These are phyloP conservation scores for Viola odorata DNA, from an alignment of 345 rosid genomes.

Conservation along the genomic window DNA sequence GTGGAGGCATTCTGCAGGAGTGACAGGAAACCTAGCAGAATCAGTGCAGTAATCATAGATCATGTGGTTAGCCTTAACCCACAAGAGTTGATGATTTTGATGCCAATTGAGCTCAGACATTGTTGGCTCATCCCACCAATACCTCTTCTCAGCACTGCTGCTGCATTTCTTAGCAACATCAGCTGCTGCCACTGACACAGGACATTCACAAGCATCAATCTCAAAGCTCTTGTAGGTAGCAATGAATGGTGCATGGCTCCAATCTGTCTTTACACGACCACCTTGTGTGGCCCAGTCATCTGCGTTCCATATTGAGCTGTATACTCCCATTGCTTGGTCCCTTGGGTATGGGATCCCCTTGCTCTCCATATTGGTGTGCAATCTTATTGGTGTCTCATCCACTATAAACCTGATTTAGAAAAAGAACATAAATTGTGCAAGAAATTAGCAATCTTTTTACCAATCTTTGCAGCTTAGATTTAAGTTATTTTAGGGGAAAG, in stretches of 20 bases:
- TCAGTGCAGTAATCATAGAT: slow-evolving; percentile 84
- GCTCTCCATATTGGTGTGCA: slow-evolving; percentile 80
- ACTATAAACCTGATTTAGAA: slow-evolving; percentile 58
- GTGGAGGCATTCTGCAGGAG: slow-evolving; percentile 84
- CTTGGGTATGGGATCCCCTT: slow-evolving; percentile 83
- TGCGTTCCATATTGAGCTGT: slow-evolving; percentile 99
- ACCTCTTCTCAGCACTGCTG: slow-evolving; percentile 49
- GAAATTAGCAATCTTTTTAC: too few species aligned
- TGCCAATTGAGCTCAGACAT: slow-evolving; percentile 65
- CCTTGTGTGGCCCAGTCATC: slow-evolving; percentile 99
- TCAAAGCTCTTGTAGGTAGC: slow-evolving; percentile 78
- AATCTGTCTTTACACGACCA: slow-evolving; percentile 87
- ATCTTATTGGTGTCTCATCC: slow-evolving; percentile 75
- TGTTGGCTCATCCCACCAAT: slow-evolving; percentile 93
- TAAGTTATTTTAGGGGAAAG: too few species aligned
- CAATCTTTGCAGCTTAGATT: too few species aligned
- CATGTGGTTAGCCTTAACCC: slow-evolving; percentile 93
- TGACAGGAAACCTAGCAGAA: slow-evolving; percentile 60
- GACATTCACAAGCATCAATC: slow-evolving; percentile 77
- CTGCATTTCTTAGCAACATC: slow-evolving; percentile 56
- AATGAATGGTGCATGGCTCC: slow-evolving; percentile 91
- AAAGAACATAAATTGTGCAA: background rate
- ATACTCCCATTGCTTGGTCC: slow-evolving; percentile 95
- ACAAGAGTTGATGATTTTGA: slow-evolving; percentile 89
- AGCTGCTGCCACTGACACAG: slow-evolving; percentile 34